phyloP scores from a whole-genome alignment of 371 early-diverging fungal species.

The Nematocida sp. region DNA sequence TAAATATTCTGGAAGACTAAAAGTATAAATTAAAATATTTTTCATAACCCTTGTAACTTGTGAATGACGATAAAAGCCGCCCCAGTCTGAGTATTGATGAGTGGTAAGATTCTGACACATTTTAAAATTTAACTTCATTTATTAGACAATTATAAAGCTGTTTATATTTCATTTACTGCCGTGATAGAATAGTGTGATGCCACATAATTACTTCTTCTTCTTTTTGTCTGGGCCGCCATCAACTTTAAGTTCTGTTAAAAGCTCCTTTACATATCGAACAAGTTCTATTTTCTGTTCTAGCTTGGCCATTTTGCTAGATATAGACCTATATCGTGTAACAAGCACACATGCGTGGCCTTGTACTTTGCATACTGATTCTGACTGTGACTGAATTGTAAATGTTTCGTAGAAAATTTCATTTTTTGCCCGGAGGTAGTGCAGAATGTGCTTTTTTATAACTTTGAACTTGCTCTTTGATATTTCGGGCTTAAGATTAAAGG shows the following conservation, averaged over 20 bases:
- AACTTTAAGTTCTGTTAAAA: conserved; percentile 49
- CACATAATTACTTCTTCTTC: not conserved
- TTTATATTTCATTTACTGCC: not conserved
- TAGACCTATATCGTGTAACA: conserved; percentile 64
- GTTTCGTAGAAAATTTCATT: conserved; percentile 66
- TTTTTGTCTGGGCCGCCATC: not conserved
- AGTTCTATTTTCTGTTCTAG: conserved; percentile 67
- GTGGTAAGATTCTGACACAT: conserved; percentile 56
- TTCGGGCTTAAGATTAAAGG: conserved; percentile 59
- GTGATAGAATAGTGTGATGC: not conserved
- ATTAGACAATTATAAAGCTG: not conserved
- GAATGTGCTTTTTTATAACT: conserved; percentile 63
- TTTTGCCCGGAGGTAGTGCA: conserved; percentile 57
- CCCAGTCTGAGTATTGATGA: conserved; percentile 60
- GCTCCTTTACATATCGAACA: conserved; percentile 58
- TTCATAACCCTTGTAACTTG: conserved; percentile 16
- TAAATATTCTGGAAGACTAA: not conserved
- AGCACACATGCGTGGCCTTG: conserved; percentile 61
- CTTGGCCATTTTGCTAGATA: conserved; percentile 66
- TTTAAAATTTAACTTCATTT: conserved; percentile 20
- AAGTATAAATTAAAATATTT: conserved; percentile 34
- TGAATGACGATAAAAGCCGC: conserved; percentile 60
- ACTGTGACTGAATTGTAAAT: conserved; percentile 65
- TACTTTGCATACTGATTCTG: conserved; percentile 59
- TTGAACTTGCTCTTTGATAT: conserved; percentile 52